These are phyloP conservation scores for Salix suchowensis DNA, from an alignment of 345 rosid genomes.

Conservation along the genomic window DNA sequence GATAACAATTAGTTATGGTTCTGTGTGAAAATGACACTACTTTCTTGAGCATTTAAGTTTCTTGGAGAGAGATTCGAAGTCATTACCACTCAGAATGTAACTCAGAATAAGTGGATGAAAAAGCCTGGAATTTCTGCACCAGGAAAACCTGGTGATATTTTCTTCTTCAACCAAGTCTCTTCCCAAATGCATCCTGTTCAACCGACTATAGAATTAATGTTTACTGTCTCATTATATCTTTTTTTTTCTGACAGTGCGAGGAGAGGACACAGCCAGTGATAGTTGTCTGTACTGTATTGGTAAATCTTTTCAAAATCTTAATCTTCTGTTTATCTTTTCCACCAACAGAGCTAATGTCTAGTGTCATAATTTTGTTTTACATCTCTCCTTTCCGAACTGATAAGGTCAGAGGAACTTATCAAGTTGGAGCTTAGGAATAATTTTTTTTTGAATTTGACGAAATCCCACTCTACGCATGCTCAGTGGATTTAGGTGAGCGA, in stretches of 20 bases:
- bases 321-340: too few relatives aligned
- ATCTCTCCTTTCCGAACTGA: background rate
- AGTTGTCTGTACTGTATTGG: background rate
- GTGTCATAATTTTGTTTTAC: background rate
- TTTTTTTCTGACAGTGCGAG: background rate
- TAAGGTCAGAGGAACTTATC: background rate
- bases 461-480: too few relatives aligned
- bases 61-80: constrained; percentile 15
- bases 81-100: constrained; percentile 34
- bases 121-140: constrained; percentile 43
- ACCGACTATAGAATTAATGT: constrained; percentile 17
- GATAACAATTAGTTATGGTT: constrained; percentile 16
- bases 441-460: too few relatives aligned
- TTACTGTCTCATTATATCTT: constrained; percentile 10
- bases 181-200: background rate
- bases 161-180: background rate
- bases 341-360: too few relatives aligned
- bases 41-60: constrained; percentile 21
- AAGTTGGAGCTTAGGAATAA: background rate
- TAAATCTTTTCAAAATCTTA: background rate
- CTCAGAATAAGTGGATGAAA: constrained; percentile 34
- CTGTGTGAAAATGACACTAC: constrained; percentile 26
- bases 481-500: too few relatives aligned
- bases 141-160: constrained; percentile 18
- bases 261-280: background rate